Evolutionary conservation across 768 basidiomycete genomes (phyloP).

Genomic region (Nidularia pulvinata): DNA sequence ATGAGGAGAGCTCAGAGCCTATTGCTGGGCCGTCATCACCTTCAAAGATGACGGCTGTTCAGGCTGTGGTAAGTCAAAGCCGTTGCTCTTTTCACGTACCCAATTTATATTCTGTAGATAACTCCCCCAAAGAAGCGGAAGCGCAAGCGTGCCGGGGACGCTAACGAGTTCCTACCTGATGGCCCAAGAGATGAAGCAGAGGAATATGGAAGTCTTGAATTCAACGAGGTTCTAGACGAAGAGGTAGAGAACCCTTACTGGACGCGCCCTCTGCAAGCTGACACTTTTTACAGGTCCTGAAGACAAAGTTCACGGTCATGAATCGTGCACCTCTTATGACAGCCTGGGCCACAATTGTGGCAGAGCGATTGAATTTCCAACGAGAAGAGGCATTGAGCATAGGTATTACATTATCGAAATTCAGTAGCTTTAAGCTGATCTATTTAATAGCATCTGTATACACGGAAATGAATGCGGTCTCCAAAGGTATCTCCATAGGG

Average conservation of each 20-base stretch:
- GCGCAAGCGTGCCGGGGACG: slow-evolving; percentile 47
- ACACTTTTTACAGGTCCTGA: slow-evolving; percentile 47
- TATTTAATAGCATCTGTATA: slow-evolving; percentile 75
- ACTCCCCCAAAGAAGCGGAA: slow-evolving; percentile 58
- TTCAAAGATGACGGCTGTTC: slow-evolving; percentile 15
- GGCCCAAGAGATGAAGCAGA: slow-evolving; percentile 49
- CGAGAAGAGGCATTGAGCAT: slow-evolving; percentile 91
- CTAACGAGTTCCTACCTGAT: slow-evolving; percentile 61
- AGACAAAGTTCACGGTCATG: slow-evolving; percentile 59
- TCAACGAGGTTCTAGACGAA: slow-evolving; percentile 74
- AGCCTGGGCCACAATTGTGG: slow-evolving; percentile 88
- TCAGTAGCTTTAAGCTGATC: background rate
- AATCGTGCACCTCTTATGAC: slow-evolving; percentile 97
- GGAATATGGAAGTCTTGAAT: slow-evolving; percentile 57
- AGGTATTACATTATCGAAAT: slow-evolving; percentile 37
- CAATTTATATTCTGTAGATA: slow-evolving; percentile 28
- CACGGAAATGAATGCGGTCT: slow-evolving; percentile 89
- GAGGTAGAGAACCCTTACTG: slow-evolving; percentile 36
- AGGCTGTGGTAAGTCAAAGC: slow-evolving; percentile 22
- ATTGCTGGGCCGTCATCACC: slow-evolving; percentile 13
- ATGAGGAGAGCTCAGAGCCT: slow-evolving; percentile 5
- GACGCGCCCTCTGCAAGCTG: background rate
- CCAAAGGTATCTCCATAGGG: slow-evolving; percentile 85
- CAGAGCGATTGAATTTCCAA: slow-evolving; percentile 84
- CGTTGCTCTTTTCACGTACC: background rate